Evolutionary conservation across 225 moss, liverwort and hornwort species (phyloP).

Genomic region (Pseudoscleropodium purum): DNA sequence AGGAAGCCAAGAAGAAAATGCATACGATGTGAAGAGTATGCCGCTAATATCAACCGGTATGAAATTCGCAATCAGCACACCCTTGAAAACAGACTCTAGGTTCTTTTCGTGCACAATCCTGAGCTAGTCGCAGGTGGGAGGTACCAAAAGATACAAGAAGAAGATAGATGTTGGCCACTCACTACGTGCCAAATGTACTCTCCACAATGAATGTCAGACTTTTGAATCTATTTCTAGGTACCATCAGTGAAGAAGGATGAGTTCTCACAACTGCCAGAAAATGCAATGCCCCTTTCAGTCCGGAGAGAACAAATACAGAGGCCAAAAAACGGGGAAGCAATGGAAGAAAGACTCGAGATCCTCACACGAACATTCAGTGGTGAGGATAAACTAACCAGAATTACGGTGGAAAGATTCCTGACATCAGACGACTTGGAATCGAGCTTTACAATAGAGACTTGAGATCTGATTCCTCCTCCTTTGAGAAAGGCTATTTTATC

Average conservation of each 20-base stretch:
- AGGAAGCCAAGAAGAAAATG: background rate
- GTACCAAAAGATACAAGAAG: background rate
- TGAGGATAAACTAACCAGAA: conserved; percentile 20
- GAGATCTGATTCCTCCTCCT: conserved; percentile 6
- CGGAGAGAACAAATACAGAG: background rate
- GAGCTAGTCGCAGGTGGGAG: background rate
- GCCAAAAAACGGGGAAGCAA: background rate
- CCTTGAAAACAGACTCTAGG: background rate
- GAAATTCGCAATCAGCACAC: too few relatives aligned
- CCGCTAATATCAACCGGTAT: background rate
- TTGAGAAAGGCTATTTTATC: background rate
- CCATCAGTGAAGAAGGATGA: background rate
- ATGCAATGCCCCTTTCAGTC: background rate
- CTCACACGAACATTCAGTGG: background rate
- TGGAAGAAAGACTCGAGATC: background rate
- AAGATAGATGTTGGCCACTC: background rate
- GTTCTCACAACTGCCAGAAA: background rate
- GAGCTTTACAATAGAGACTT: background rate
- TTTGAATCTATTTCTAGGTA: too few relatives aligned
- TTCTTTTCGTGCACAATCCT: background rate
- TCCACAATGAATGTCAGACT: background rate
- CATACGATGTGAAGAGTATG: background rate
- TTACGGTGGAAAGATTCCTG: background rate
- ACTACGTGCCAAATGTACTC: background rate
- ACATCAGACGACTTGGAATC: background rate